A percentile compares a stretch with the other conserved stretches of the same genome.
Conservation (phyloP, 108 stramenopile genomes). For the Heterococcus sp. region DNA sequence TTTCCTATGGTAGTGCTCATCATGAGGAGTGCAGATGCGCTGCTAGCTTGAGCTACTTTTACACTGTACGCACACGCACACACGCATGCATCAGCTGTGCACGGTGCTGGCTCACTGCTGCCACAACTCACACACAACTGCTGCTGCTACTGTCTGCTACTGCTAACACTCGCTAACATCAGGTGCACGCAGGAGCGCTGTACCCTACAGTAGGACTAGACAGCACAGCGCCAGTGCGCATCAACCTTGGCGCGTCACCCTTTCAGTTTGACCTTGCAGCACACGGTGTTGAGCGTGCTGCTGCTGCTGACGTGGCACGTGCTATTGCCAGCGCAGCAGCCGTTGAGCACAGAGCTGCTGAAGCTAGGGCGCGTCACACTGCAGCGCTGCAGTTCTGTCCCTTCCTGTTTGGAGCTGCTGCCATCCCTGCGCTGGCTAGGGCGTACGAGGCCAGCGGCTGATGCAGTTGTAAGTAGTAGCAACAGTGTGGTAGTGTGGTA, state of each 20-base stretch:
- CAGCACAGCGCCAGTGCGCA: slow-evolving; percentile 8
- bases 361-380: neutral
- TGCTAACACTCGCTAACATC: no score
- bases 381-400: no score
- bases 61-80: no score
- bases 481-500: no score
- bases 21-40: no score
- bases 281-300: neutral
- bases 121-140: no score
- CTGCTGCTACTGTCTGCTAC: no score
- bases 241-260: slow-evolving; percentile 35
- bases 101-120: no score
- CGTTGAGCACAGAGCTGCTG: neutral
- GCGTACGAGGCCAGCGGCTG: neutral
- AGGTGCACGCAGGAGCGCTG: slow-evolving; percentile 7
- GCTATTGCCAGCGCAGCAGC: neutral
- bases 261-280: slow-evolving; percentile 33
- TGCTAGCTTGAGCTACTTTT: no score
- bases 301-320: slow-evolving; percentile 2
- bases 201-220: slow-evolving; percentile 49
- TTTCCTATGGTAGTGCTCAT: no score
- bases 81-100: no score
- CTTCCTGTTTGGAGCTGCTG: neutral
- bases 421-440: neutral
- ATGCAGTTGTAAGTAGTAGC: no score